Evolutionary conservation across 768 basidiomycete species (phyloP), one percentile per base, ranked within the genome.

Genomic region (Rhodotorula taiwanensis): DNA sequence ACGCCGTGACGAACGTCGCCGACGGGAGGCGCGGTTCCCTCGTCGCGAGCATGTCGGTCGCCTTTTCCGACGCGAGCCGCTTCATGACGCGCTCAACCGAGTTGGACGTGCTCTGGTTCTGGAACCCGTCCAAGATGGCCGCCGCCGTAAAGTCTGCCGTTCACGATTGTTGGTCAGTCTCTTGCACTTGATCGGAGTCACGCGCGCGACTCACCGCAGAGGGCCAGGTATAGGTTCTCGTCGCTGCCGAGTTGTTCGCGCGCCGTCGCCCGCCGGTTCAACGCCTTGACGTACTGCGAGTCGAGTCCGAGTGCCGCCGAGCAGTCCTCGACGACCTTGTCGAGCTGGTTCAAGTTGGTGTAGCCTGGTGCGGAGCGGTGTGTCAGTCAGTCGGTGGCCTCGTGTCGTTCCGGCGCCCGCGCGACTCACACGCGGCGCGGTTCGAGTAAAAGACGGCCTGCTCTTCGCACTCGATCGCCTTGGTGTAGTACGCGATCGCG

Each of bases 21-120:
- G 90, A 90, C 10, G 94, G 94, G 31, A 98, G 79, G 59, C 85
- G 83, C 2, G 85, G 86, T 77, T 88, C 86, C 41, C 92, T 86
- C 6, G 79, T 80, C 84, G 80, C 75, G 27, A 93, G 77, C 48
- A 90, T 85, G 66, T 87, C 83, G 23, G 81, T 76, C 0, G 89
- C 88, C 75, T 86, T 86, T 72, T 84, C 79, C 2, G 80, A 76
- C 0, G 94, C 81, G 36, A 95, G 76, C 65, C 84, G 84, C 77
- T 93, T 92, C 72, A 98, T 77, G 25, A 94, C 88, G n/a, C 91
- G 84, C 75, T 98, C 95, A 13, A 98, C 90, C 0, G 88, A 79
- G 55, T 84, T 81, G 7, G 87, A 83, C 3, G 91, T 86, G 1
- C 78, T 70, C 66, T 87, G 83, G 72, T 93, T 90, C 74, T 85